phyloP scores from a whole-genome alignment of 257 asterid species.

The Forsythia suspensa region DNA sequence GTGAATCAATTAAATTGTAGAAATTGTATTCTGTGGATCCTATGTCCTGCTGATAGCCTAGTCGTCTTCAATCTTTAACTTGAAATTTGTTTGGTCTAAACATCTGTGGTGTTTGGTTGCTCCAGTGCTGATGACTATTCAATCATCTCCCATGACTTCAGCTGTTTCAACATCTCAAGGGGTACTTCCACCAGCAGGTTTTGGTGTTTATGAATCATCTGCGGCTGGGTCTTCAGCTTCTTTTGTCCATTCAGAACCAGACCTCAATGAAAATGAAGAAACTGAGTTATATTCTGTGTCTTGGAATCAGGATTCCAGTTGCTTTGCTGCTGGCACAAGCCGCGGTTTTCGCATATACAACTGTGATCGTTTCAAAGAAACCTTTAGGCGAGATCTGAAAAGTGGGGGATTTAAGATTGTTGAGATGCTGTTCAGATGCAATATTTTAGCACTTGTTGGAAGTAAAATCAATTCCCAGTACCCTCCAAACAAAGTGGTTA shows the following conservation, averaged over 20 bases:
- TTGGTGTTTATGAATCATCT: constrained; percentile 43
- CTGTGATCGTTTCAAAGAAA: constrained; percentile 84
- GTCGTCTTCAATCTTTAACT: constrained; percentile 4
- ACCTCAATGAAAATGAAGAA: constrained; percentile 53
- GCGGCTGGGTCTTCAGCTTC: constrained; percentile 45
- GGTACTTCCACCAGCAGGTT: constrained; percentile 45
- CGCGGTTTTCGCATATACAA: constrained; percentile 85
- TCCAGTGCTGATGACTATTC: constrained; percentile 43
- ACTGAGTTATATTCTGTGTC: constrained; percentile 72
- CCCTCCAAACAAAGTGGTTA: constrained; percentile 84
- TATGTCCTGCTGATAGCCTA: constrained; percentile 4
- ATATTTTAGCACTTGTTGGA: constrained; percentile 91
- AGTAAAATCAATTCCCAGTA: constrained; percentile 65
- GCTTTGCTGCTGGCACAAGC: constrained; percentile 95
- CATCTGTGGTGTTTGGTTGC: constrained; percentile 26
- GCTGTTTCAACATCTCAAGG: constrained; percentile 61
- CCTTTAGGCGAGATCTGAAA: constrained; percentile 84
- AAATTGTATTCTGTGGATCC: not conserved
- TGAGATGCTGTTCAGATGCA: constrained; percentile 93
- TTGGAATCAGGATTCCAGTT: constrained; percentile 94
- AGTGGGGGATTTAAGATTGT: constrained; percentile 88
- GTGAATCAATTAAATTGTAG: constrained; percentile 1
- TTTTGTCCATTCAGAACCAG: constrained; percentile 45
- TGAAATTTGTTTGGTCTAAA: constrained; percentile 5
- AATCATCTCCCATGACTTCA: constrained; percentile 57